These are phyloP conservation scores for Incumbomyces delicatus DNA, from an alignment of 2,329 filamentous ascomycete species.

Conservation along the genomic window DNA sequence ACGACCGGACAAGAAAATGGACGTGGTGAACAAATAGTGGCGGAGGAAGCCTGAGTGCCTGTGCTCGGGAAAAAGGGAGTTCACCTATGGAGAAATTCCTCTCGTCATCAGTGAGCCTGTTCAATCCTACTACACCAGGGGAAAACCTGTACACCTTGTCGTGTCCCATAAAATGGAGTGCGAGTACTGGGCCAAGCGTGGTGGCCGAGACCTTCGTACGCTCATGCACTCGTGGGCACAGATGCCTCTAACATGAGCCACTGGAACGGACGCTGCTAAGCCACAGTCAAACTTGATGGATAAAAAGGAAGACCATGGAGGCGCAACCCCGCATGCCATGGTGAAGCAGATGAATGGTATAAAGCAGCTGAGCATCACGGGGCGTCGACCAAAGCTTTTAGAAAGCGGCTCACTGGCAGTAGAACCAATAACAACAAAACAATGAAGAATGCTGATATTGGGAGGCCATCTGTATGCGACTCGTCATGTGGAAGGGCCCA, in stretches of 20 bases:
- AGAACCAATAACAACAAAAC: constrained; percentile 34
- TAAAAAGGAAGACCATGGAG: constrained; percentile 31
- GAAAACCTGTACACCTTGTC: constrained; percentile 28
- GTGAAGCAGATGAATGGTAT: constrained; percentile 31
- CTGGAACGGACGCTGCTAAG: constrained; percentile 31
- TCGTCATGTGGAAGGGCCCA: constrained; percentile 22
- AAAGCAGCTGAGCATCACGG: constrained; percentile 42
- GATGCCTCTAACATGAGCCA: constrained; percentile 36
- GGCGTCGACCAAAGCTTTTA: constrained; percentile 32
- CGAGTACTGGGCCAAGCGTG: constrained; percentile 32
- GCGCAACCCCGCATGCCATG: constrained; percentile 33
- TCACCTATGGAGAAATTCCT: constrained; percentile 56
- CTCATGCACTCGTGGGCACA: constrained; percentile 32
- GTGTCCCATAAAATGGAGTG: constrained; percentile 42
- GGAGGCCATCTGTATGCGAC: constrained; percentile 27
- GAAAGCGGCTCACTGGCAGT: constrained; percentile 34
- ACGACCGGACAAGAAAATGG: constrained; percentile 42
- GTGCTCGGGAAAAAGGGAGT: constrained; percentile 48
- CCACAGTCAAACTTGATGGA: constrained; percentile 37
- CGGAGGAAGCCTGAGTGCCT: constrained; percentile 53
- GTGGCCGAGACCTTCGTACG: constrained; percentile 31
- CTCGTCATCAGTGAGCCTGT: constrained; percentile 52
- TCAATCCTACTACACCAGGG: constrained; percentile 26
- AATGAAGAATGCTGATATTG: constrained; percentile 32
- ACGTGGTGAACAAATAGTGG: constrained; percentile 52